Evolutionary conservation across 1,139 yeast species (phyloP), one percentile per base, ranked within the genome.

Genomic region (Lipomyces yarrowii): DNA sequence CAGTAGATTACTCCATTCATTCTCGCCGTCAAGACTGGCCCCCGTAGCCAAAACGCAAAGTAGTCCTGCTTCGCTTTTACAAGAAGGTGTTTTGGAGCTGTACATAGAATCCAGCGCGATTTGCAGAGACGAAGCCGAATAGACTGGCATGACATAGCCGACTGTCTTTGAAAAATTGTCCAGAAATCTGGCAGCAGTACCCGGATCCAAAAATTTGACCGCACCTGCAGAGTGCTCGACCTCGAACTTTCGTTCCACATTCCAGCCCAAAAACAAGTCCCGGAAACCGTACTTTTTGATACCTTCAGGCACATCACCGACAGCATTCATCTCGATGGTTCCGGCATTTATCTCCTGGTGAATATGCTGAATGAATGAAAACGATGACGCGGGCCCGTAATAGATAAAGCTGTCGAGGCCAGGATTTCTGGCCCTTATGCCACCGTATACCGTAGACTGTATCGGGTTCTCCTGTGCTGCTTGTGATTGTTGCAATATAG

Each of bases 351-450:
- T 60, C 52, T 62, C 69, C 48, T 65, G 69, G 56, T 66, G 69
- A 21, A 66, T 61, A 35, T 66, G 69, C 57, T 66, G 69, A 18
- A 66, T 66, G 57, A 66, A 66, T 5, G 69, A 66, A 48, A 66
- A 66, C 33, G 69, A 54, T 13, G 69, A 65, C 11, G 69, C 69
- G 15, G 69, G 69, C 11, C 69, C 69, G 58, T 66, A 66, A 53
- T 66, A 66, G 18, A 66, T 61, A 56, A 66, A 66, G 21, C 65
- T 62, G 13, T 66, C 69, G n/a, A 57, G 37, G 13, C 60, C 61
- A 7, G 69, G 62, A 37, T 65, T 61, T 1, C 35, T 35, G 4
- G 69, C 68, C 15, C 64, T 66, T 11, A 66, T 39, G n/a, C 69
- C 69, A 32, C 63, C 55, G 57, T 61, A 62, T 3, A 66, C 60